These are phyloP conservation scores for Zostera marina DNA, from an alignment of 116 monocot species.

Conservation along the genomic window DNA sequence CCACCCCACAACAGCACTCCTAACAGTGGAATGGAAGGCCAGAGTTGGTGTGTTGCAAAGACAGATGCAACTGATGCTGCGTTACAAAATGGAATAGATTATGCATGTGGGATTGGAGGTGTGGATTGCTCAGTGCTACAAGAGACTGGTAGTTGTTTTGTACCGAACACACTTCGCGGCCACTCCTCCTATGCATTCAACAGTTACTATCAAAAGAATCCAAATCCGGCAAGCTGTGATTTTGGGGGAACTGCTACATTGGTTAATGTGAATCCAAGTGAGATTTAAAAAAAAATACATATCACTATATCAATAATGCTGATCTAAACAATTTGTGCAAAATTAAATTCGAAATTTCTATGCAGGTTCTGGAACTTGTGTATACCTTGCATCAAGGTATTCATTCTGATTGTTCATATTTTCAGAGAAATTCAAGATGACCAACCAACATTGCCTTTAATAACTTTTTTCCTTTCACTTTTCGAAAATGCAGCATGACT, in stretches of 20 bases:
- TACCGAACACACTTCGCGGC: constrained; percentile 8
- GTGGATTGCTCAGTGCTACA: constrained; percentile 15
- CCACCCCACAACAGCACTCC: no score
- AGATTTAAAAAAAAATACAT: no score
- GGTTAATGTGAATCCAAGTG: constrained; percentile 11
- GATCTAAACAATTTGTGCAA: not conserved
- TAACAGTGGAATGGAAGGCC: no score
- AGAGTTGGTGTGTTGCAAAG: constrained; percentile 18
- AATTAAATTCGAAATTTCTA: not conserved
- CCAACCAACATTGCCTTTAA: no score
- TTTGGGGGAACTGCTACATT: constrained; percentile 14
- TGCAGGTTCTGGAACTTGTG: constrained; percentile 4
- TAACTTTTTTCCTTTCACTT: not conserved
- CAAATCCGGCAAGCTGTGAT: constrained; percentile 14
- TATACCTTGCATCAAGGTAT: not conserved
- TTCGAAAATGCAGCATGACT: constrained; percentile 1
- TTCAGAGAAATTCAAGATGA: no score
- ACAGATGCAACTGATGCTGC: constrained; percentile 3
- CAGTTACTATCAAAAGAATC: constrained; percentile 14
- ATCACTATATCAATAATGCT: no score
- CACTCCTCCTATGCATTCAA: constrained; percentile 20
- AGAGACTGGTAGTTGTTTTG: constrained; percentile 7
- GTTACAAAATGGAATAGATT: constrained; percentile 11
- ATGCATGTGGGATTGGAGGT: constrained; percentile 18
- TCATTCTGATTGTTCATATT: no score